phyloP scores from a whole-genome alignment of 2,329 filamentous ascomycete genomes.

The Penicillium corylophilum region DNA sequence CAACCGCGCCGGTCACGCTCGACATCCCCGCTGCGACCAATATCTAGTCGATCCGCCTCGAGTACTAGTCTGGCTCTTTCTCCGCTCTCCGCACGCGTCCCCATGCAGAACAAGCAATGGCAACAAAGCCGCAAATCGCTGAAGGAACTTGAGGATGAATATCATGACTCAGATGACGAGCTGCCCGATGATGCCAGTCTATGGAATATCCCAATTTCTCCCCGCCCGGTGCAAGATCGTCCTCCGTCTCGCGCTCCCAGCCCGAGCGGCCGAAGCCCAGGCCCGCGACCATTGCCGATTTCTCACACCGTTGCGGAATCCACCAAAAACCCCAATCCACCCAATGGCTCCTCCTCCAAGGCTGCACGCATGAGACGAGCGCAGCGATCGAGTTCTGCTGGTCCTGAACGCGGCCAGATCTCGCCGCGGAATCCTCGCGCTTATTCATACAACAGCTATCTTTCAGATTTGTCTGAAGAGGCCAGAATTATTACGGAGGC shows the following conservation, averaged over 20 bases:
- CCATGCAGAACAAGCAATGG: conserved; percentile 41
- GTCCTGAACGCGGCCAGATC: conserved; percentile 43
- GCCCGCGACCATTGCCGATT: conserved; percentile 43
- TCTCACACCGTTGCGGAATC: conserved; percentile 37
- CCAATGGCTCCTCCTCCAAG: conserved; percentile 28
- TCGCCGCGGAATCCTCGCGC: conserved; percentile 47
- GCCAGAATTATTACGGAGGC: conserved; percentile 60
- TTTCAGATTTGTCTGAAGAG: conserved; percentile 60
- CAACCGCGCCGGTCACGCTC: conserved; percentile 34
- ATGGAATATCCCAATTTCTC: conserved; percentile 53
- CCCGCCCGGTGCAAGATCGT: conserved; percentile 43
- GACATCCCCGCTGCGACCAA: conserved; percentile 29
- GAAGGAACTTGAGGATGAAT: conserved; percentile 52
- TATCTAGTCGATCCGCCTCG: conserved; percentile 25
- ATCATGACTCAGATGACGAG: conserved; percentile 52
- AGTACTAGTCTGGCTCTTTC: conserved; percentile 30
- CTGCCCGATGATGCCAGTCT: conserved; percentile 51
- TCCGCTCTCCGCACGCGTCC: conserved; percentile 22
- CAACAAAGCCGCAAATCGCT: conserved; percentile 47
- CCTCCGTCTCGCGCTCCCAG: conserved; percentile 41
- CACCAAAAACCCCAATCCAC: conserved; percentile 19
- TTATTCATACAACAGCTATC: conserved; percentile 60
- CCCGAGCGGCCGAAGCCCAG: conserved; percentile 42
- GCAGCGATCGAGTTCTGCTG: conserved; percentile 40
- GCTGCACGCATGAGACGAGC: conserved; percentile 32